Evolutionary conservation across 768 basidiomycete species (phyloP), one percentile per base, ranked within the genome.

Genomic region (Tulasnella sp.): DNA sequence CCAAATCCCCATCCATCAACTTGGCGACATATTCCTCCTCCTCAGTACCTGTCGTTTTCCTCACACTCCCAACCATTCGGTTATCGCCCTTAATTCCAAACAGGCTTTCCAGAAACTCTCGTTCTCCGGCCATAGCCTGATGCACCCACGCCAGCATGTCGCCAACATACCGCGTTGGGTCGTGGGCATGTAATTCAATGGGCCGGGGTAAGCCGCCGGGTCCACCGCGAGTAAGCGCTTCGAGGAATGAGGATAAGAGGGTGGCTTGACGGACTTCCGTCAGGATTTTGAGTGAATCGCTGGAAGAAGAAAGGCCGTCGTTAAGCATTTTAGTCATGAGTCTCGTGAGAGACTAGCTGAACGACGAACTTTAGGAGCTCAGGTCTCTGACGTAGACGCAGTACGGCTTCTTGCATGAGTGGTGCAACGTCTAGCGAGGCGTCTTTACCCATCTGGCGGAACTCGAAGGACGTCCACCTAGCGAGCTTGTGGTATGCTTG

Each of bases 111-210:
- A 99, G 89, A 83, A 97, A 96, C 86, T 99, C 98, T 69, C 93
- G 93, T 84, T 99, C 98, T 1, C 94, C 94, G 0, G 98, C 98
- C 81, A 98, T 96, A 0, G 93, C 91, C 82, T 99, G 97, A 86
- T 99, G 97, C 0, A 98, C 92, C 97, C 97, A 98, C 0, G 97
- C 97, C 11, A 99, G 91, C 95, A 99, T 99, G 86, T 99, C 97
- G 20, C 98, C 98, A 20, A 97, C 92, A 84, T 99, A 99, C 44
- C 97, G 92, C 82, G 96, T 90, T 0, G 98, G 97, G 85, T 99
- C 98, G 83, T 99, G 98, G 0, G 98, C 98, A 84, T 99, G 98
- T 3, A 99, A 89, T 85, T 99, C 98, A 82, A 99, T 99, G 0
- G 97, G 96, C 7, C 97, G 90, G 16, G 97, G 95, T 9, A 93